phyloP scores from a whole-genome alignment of 352 stramenopile species.

The Phytophthora pini region DNA sequence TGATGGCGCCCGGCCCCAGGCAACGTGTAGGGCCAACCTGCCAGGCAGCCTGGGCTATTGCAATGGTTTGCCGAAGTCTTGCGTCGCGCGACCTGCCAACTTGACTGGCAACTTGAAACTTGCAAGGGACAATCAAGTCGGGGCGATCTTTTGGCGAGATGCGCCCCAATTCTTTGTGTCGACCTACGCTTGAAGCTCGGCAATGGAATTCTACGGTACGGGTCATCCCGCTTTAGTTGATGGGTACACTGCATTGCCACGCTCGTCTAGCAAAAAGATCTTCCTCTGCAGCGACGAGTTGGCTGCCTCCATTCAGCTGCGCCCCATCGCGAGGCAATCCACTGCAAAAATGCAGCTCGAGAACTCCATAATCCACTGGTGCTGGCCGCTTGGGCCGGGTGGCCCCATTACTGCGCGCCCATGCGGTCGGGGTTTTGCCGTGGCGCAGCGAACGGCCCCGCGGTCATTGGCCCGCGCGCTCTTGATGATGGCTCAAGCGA shows the following conservation, averaged over 20 bases:
- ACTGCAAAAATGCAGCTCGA: background rate
- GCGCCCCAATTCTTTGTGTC: slow-evolving; percentile 7
- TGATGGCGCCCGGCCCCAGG: background rate
- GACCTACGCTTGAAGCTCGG: slow-evolving; percentile 16
- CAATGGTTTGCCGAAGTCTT: too few species aligned
- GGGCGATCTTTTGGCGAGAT: background rate
- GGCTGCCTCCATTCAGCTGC: slow-evolving; percentile 25
- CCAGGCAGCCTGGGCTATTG: too few species aligned
- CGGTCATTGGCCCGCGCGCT: slow-evolving; percentile 3
- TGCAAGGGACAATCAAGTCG: too few species aligned
- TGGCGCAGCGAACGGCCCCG: background rate
- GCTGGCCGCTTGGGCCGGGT: slow-evolving; percentile 1
- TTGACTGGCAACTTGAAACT: too few species aligned
- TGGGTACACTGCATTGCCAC: slow-evolving; percentile 17
- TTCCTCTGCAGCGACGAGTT: slow-evolving; percentile 6
- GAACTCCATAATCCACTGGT: slow-evolving; percentile 18
- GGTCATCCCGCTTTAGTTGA: slow-evolving; percentile 27
- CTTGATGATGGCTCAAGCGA: slow-evolving; percentile 19
- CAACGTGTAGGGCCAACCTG: too few species aligned
- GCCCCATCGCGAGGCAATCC: slow-evolving; percentile 9
- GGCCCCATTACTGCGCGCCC: slow-evolving; percentile 12
- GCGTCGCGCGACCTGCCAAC: too few species aligned
- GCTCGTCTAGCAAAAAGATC: slow-evolving; percentile 28
- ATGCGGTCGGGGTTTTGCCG: slow-evolving; percentile 10
- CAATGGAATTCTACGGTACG: slow-evolving; percentile 12